These are phyloP conservation scores for Arthrobotrys sinensis DNA, from an alignment of 2,329 filamentous ascomycete species.

Conservation along the genomic window DNA sequence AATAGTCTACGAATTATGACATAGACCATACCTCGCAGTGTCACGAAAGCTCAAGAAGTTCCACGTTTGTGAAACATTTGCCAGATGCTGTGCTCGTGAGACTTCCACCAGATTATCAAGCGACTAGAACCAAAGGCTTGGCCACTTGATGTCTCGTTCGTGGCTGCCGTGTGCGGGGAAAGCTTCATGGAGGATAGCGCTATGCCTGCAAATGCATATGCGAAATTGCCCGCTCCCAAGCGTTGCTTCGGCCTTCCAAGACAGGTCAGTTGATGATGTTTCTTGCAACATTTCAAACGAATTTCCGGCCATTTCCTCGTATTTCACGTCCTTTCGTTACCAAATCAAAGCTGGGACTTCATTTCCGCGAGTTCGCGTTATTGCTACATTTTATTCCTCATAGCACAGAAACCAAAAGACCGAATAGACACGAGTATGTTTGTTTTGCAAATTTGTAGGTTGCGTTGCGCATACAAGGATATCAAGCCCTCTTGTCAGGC, in stretches of 20 bases:
- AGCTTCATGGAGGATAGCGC: conserved; percentile 8
- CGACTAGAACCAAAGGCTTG: conserved; percentile 6
- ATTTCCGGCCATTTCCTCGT: not conserved
- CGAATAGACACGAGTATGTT: not conserved
- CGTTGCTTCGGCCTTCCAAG: not conserved
- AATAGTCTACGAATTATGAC: too few relatives aligned
- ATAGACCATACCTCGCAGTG: too few relatives aligned
- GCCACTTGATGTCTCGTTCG: conserved; percentile 20
- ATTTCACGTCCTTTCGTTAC: conserved; percentile 4
- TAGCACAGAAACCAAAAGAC: not conserved
- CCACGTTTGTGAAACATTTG: not conserved
- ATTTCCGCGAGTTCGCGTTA: not conserved
- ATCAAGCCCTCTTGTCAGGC: conserved; percentile 12
- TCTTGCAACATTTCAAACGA: not conserved
- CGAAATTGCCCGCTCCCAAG: conserved; percentile 42
- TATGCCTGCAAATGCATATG: conserved; percentile 15
- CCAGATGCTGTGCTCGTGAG: conserved; percentile 9
- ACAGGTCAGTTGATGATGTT: not conserved
- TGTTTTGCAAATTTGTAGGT: not conserved
- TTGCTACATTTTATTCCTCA: not conserved
- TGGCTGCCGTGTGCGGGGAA: conserved; percentile 53
- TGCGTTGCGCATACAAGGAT: conserved; percentile 7
- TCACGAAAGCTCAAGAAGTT: too few relatives aligned
- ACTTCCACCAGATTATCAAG: conserved; percentile 27
- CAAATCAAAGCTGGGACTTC: not conserved